Base-by-base conservation (phyloP, 495 filamentous ascomycete genomes). In the Xylaria intraflava region DNA sequence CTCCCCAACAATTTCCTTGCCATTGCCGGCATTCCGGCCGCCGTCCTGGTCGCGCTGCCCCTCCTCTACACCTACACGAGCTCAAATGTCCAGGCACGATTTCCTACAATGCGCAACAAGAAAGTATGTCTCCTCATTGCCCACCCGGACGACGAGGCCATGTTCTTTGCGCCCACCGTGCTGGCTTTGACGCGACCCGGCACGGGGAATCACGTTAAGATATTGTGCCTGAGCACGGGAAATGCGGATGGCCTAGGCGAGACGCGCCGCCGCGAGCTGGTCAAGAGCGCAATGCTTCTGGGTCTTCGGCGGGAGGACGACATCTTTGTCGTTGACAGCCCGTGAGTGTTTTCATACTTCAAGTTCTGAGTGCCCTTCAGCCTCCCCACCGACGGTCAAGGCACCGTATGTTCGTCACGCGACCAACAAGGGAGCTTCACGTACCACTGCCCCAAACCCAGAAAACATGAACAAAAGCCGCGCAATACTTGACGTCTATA, bases 131-230 rank as follows among this genome's bases (percentile, higher is more conserved):
- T 98, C 24, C 75, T 98, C 33, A 97, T 98, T 67, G 93, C 93
- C 3, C 93, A 98, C 70, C 93, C 93, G 0, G 93, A 98, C 68
- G 93, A 98, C 57, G 93, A 98, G 74, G 94, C 93, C 60, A 98
- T 98, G 93, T 98, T 98, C 76, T 98, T 98, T 71, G 82, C 92
- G 54, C 93, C 93, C 0, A 86, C 89, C 0, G 78, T 98, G 2
- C 74, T 94, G 48, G 82, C 85, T 5, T 77, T 98, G 24, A 89
- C 90, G 14, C 77, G 79, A 19, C 86, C 65, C 10, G 79, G 82
- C 52, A 70, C 85, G 19, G 86, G 89, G 1, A 98, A 98, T 64
- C 88, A 90, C 62, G 75, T 98, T 57, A 90, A 91, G 69, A 93
- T 98, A 58, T 76, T 98, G 29, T 98, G 93, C 70, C 72, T 98